Conservation (phyloP, 192 early-diverging fungal species). For the Rhizophagus clarus region DNA sequence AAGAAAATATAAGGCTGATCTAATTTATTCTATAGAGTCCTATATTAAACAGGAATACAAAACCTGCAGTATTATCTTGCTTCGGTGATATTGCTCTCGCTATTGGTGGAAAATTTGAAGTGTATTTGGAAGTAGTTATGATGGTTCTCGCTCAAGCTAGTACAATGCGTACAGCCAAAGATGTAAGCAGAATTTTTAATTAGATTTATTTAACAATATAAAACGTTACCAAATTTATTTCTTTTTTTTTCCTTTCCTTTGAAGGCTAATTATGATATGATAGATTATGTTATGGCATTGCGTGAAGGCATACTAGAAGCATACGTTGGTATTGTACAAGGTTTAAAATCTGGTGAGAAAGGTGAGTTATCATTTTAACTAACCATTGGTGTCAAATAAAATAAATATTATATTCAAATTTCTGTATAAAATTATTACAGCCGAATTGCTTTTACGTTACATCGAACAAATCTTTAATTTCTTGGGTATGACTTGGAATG, state of each 20-base stretch:
- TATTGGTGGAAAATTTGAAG: slow-evolving; percentile 83
- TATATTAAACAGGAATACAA: slow-evolving; percentile 80
- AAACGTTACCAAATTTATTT: not conserved
- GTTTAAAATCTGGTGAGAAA: slow-evolving; percentile 77
- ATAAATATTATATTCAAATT: not conserved
- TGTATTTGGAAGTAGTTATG: slow-evolving; percentile 84
- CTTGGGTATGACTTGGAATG: slow-evolving; percentile 64
- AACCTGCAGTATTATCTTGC: slow-evolving; percentile 91
- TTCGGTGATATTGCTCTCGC: slow-evolving; percentile 99
- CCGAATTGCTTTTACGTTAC: slow-evolving; percentile 61
- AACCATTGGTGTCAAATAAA: not conserved
- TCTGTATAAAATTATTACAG: slow-evolving; percentile 43
- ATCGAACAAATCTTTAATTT: slow-evolving; percentile 79
- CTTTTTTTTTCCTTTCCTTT: slow-evolving; percentile 27
- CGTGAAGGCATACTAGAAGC: slow-evolving; percentile 92
- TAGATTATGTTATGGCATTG: slow-evolving; percentile 85
- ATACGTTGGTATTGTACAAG: slow-evolving; percentile 95
- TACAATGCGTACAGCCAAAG: slow-evolving; percentile 59
- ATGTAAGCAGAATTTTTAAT: not conserved
- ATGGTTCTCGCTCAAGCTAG: slow-evolving; percentile 83
- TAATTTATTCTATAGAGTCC: slow-evolving; percentile 48
- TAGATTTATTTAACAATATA: not conserved
- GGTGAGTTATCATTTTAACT: slow-evolving; percentile 39
- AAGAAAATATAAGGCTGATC: not conserved
- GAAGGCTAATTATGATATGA: slow-evolving; percentile 70